A percentile compares a stretch with the other conserved stretches of the same genome.
phyloP scores from a whole-genome alignment of 768 basidiomycete genomes.

The Mycena kentingensis region DNA sequence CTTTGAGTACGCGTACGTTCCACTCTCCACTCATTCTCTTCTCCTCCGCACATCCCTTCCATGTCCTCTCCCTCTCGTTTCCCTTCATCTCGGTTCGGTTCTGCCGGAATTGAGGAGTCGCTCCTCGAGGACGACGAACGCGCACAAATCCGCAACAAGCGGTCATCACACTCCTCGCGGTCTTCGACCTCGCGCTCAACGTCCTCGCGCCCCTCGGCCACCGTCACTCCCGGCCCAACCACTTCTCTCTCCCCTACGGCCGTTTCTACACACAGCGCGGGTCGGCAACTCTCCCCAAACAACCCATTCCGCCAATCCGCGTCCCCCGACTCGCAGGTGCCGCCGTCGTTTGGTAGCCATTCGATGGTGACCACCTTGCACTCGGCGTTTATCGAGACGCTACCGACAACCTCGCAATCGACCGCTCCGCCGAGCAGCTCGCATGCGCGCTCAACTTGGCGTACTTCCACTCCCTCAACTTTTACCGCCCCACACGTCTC shows the following conservation, averaged over 20 bases:
- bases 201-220: not conserved
- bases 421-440: not conserved
- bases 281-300: too few species aligned
- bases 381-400: too few species aligned
- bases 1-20: not conserved
- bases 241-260: not conserved
- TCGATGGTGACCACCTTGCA: too few species aligned
- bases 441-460: not conserved
- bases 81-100: not conserved
- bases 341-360: not conserved
- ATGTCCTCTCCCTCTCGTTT: not conserved
- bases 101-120: not conserved
- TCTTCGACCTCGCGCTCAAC: not conserved
- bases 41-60: too few species aligned
- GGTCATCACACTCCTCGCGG: not conserved
- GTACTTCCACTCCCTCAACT: not conserved
- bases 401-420: too few species aligned
- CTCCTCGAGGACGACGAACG: not conserved
- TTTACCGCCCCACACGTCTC: not conserved
- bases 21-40: not conserved
- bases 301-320: not conserved
- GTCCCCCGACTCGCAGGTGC: not conserved
- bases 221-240: not conserved
- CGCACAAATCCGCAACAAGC: not conserved
- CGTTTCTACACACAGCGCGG: too few species aligned